Conservation (phyloP, 495 filamentous ascomycete species). For the Xylaria sp. region DNA sequence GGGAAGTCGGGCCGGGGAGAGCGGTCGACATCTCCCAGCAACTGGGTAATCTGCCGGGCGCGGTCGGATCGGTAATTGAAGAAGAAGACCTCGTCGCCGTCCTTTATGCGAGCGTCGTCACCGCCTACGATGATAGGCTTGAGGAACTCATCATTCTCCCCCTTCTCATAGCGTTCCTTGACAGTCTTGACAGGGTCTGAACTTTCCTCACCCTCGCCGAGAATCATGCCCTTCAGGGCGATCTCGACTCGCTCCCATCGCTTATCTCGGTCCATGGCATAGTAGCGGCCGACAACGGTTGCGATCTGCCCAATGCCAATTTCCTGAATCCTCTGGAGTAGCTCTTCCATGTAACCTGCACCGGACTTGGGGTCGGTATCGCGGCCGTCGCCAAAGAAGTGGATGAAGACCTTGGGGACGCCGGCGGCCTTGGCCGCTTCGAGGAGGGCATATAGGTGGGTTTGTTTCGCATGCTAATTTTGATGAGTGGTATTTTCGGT, state of each 20-base stretch:
- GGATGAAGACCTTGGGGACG: conserved; percentile 91
- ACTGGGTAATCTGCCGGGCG: conserved; percentile 94
- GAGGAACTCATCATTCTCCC: conserved; percentile 95
- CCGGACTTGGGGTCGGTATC: conserved; percentile 97
- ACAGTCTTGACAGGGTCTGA: conserved; percentile 86
- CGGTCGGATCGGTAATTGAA: conserved; percentile 99
- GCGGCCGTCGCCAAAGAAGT: conserved; percentile 98
- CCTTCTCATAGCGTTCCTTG: conserved; percentile 83
- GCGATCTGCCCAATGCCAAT: conserved; percentile 85
- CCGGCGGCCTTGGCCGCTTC: conserved; percentile 86
- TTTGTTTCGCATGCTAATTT: conserved; percentile 83
- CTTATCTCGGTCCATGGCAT: conserved; percentile 99
- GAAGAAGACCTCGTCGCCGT: conserved; percentile 95
- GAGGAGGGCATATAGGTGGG: conserved; percentile 85
- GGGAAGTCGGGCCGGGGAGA: conserved; percentile 90
- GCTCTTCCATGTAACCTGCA: conserved; percentile 81
- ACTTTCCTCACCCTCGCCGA: conserved; percentile 85
- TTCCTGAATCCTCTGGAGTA: conserved; percentile 79
- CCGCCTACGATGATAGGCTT: conserved; percentile 96
- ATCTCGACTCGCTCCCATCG: conserved; percentile 94
- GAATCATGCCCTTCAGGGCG: conserved; percentile 83
- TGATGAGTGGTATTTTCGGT: conserved; percentile 26
- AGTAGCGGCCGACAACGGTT: conserved; percentile 96
- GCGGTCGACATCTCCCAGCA: conserved; percentile 89
- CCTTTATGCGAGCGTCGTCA: conserved; percentile 81